Conservation (phyloP, 2,329 filamentous ascomycete species). For the Periconia sp. region DNA sequence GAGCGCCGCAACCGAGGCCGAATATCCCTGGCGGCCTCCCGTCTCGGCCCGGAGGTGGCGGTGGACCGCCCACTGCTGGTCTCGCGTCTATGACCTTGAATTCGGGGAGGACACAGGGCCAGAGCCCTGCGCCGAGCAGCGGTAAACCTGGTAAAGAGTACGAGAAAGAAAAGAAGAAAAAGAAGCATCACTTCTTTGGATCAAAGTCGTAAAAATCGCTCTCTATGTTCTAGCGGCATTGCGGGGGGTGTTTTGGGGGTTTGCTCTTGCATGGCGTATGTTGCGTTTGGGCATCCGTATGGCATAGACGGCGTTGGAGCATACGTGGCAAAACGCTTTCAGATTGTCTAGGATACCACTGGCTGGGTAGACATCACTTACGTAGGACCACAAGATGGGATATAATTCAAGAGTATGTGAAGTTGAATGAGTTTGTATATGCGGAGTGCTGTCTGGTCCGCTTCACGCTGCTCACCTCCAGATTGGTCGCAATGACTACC, state of each 20-base stretch:
- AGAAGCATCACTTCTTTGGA: constrained; percentile 64
- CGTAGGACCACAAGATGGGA: too few relatives aligned
- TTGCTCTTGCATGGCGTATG: too few relatives aligned
- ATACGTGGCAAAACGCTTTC: too few relatives aligned
- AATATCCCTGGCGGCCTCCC: constrained; percentile 33
- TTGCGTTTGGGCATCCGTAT: too few relatives aligned
- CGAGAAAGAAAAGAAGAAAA: constrained; percentile 55
- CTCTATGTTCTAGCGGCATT: background rate
- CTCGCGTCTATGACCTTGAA: constrained; percentile 43
- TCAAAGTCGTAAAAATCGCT: constrained; percentile 16
- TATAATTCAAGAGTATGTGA: too few relatives aligned
- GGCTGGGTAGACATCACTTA: too few relatives aligned
- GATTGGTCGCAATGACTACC: too few relatives aligned
- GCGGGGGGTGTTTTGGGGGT: background rate
- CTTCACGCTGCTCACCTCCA: too few relatives aligned
- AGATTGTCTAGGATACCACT: too few relatives aligned
- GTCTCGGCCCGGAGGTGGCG: constrained; percentile 31
- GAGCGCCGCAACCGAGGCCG: constrained; percentile 20
- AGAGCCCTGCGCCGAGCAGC: constrained; percentile 20
- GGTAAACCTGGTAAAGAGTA: constrained; percentile 25
- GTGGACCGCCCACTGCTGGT: constrained; percentile 39
- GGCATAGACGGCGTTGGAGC: too few relatives aligned
- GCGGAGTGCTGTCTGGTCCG: too few relatives aligned
- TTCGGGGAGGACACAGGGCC: constrained; percentile 22
- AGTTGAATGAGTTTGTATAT: too few relatives aligned